phyloP scores from a whole-genome alignment of 768 basidiomycete species.

The Suillus bovinus region DNA sequence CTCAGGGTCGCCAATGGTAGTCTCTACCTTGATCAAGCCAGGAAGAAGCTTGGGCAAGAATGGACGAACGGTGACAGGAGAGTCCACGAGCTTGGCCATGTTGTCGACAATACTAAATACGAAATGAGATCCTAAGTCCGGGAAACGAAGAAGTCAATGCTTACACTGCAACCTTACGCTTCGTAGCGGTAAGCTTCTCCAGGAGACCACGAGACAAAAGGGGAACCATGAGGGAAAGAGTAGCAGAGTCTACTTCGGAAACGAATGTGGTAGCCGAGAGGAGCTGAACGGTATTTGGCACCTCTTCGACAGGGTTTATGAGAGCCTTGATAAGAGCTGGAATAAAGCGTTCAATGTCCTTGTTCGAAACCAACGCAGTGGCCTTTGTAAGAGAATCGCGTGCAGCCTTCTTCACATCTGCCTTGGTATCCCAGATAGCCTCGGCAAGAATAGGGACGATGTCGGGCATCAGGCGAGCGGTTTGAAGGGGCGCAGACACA shows the following conservation, averaged over 20 bases:
- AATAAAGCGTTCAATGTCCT: conserved; percentile 97
- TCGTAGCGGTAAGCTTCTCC: conserved; percentile 94
- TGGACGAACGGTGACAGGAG: conserved; percentile 90
- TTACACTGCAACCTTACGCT: conserved; percentile 97
- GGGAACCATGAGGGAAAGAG: conserved; percentile 97
- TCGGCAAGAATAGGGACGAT: conserved; percentile 93
- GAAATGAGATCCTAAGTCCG: conserved; percentile 18
- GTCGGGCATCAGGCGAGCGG: conserved; percentile 87
- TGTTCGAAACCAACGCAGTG: conserved; percentile 94
- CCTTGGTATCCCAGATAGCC: conserved; percentile 98
- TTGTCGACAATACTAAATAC: conserved; percentile 85
- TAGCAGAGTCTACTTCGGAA: conserved; percentile 97
- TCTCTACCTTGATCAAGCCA: conserved; percentile 93
- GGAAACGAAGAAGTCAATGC: conserved; percentile 31
- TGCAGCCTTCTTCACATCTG: conserved; percentile 98
- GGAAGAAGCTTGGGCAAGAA: conserved; percentile 96
- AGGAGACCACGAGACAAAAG: conserved; percentile 89
- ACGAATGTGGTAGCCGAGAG: conserved; percentile 99
- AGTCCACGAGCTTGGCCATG: conserved; percentile 98
- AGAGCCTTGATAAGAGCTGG: conserved; percentile 96
- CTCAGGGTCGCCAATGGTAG: conserved; percentile 95
- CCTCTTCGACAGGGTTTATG: conserved; percentile 99
- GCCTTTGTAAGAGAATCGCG: conserved; percentile 93
- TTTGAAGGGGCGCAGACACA: conserved; percentile 77
- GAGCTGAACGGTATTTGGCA: conserved; percentile 90